Conservation (phyloP, 805 yeast genomes). For the Teunomyces atbi region DNA sequence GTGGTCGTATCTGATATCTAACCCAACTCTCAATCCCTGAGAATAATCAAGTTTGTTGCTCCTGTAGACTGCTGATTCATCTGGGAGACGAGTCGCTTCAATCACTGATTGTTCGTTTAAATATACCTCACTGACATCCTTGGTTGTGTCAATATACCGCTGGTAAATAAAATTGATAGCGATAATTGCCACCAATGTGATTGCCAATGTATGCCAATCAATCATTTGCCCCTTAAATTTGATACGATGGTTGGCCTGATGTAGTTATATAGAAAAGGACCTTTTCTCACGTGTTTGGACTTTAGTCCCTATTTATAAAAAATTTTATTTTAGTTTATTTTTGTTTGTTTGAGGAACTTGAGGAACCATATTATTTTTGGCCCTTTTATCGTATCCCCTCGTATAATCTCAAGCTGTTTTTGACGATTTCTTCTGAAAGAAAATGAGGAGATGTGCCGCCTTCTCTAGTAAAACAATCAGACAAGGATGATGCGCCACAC, state of each 20-base stretch:
- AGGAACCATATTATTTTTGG: no score
- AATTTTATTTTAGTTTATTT: not conserved
- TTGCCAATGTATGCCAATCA: constrained; percentile 8
- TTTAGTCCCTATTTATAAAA: not conserved
- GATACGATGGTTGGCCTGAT: not conserved
- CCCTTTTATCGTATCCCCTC: no score
- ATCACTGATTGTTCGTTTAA: constrained; percentile 63
- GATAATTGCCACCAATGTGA: constrained; percentile 19
- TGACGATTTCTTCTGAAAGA: no score
- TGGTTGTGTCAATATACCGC: constrained; percentile 32
- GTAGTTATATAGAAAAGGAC: not conserved
- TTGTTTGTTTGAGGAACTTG: not conserved
- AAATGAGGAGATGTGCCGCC: no score
- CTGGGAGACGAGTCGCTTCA: constrained; percentile 58
- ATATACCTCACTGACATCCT: constrained; percentile 59
- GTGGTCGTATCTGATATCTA: constrained; percentile 58
- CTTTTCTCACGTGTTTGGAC: not conserved
- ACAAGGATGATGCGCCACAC: not conserved
- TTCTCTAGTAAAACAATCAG: not conserved
- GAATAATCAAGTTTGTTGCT: constrained; percentile 75
- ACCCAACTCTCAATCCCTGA: constrained; percentile 61
- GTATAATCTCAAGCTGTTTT: no score
- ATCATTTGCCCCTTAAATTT: not conserved
- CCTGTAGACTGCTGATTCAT: constrained; percentile 75
- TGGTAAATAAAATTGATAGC: constrained; percentile 18